Conservation (phyloP, 768 basidiomycete genomes). For the Candolleomyces aberdarensis region DNA sequence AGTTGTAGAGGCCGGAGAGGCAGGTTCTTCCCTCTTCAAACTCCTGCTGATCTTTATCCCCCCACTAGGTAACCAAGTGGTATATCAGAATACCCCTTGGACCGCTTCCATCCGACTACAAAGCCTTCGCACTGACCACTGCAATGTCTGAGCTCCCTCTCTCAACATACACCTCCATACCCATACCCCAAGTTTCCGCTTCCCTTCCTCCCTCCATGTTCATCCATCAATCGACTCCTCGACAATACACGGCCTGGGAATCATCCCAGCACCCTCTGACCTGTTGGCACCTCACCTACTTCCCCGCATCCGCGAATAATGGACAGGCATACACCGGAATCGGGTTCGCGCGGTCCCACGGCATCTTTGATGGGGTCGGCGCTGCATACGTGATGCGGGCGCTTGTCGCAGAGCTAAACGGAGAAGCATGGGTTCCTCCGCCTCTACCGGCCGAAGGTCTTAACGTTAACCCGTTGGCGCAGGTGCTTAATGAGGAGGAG, state of each 20-base stretch:
- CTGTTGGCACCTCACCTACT: constrained; percentile 42
- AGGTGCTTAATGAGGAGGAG: constrained; percentile 20
- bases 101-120: constrained; percentile 28
- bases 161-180: constrained; percentile 31
- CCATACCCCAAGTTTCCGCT: constrained; percentile 27
- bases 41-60: background rate
- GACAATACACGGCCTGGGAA: constrained; percentile 34
- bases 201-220: constrained; percentile 37
- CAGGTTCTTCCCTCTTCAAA: background rate
- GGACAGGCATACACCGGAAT: constrained; percentile 33
- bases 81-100: constrained; percentile 34
- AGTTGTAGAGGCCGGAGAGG: too few relatives aligned
- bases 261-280: constrained; percentile 30
- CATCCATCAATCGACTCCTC: constrained; percentile 35
- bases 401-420: constrained; percentile 36
- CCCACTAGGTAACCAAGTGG: constrained; percentile 29
- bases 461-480: constrained; percentile 31
- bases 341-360: constrained; percentile 40
- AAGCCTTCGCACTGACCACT: constrained; percentile 33
- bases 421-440: constrained; percentile 34
- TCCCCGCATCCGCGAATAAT: constrained; percentile 29
- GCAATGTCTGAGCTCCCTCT: constrained; percentile 30
- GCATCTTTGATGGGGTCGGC: constrained; percentile 40
- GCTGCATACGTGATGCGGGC: constrained; percentile 34
- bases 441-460: constrained; percentile 28